Evolutionary conservation across 163 green algal species (phyloP).

Genomic region (Volvox carteri): DNA sequence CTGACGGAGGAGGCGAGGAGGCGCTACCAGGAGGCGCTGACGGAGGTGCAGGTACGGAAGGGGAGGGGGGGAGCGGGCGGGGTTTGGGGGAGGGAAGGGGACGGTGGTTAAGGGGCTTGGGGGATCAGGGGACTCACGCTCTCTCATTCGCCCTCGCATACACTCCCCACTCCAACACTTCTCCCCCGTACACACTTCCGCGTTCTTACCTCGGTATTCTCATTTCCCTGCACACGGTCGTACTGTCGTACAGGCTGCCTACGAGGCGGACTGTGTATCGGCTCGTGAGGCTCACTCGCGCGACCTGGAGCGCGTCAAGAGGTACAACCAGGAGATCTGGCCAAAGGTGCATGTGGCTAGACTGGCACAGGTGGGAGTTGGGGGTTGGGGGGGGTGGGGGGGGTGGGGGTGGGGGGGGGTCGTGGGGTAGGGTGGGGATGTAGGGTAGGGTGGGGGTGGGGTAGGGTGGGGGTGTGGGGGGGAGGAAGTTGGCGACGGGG

Average conservation of each 20-base stretch:
- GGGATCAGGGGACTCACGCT: background rate
- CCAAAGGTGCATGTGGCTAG: conserved; percentile 67
- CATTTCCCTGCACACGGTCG: no score
- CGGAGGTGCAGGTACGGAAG: conserved; percentile 38
- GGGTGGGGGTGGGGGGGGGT: background rate
- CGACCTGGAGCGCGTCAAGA: conserved; percentile 49
- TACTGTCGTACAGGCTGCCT: conserved; percentile 34
- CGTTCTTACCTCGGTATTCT: background rate
- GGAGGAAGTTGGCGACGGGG: background rate
- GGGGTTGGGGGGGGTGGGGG: background rate
- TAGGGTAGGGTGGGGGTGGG: background rate
- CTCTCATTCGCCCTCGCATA: background rate
- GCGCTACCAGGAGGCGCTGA: conserved; percentile 53
- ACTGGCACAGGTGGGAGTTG: conserved; percentile 35
- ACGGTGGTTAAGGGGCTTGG: background rate
- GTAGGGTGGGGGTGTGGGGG: background rate
- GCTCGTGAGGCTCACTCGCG: conserved; percentile 38
- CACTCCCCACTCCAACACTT: background rate
- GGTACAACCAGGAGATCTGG: conserved; percentile 66
- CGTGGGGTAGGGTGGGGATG: no score
- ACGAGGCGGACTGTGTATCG: conserved; percentile 42
- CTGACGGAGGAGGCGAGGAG: conserved; percentile 60
- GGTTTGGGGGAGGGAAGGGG: background rate
- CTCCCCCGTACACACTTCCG: background rate
- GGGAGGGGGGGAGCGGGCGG: background rate